Percentiles rank a stretch among this genome's conserved stretches.
Conservation (phyloP, 2,329 filamentous ascomycete genomes). For the Beauveria medogensis region DNA sequence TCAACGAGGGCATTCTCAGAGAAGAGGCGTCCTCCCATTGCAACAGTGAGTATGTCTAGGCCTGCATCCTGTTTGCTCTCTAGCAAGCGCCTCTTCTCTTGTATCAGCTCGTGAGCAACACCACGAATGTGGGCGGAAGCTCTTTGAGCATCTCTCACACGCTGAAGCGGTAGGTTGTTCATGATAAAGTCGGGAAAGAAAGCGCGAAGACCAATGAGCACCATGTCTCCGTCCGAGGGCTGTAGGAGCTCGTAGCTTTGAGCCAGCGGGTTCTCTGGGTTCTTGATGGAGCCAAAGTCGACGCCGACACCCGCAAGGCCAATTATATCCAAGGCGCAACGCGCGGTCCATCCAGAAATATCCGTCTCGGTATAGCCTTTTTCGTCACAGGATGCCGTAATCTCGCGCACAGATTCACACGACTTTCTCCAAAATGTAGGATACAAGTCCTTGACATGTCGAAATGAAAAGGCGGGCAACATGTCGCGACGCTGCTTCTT, state of each 20-base stretch:
- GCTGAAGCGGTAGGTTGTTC: slow-evolving; percentile 10
- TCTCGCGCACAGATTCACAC: slow-evolving; percentile 17
- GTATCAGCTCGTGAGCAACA: slow-evolving; percentile 24
- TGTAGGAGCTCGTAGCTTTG: slow-evolving; percentile 24
- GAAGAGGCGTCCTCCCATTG: slow-evolving; percentile 24
- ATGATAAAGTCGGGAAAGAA: slow-evolving; percentile 13
- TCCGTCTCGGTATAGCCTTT: slow-evolving; percentile 15
- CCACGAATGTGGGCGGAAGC: slow-evolving; percentile 20
- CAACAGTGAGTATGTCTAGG: slow-evolving; percentile 30
- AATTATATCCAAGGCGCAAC: slow-evolving; percentile 28
- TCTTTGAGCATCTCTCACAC: slow-evolving; percentile 18
- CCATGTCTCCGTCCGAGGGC: slow-evolving; percentile 8
- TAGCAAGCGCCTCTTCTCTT: slow-evolving; percentile 20
- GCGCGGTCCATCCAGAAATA: slow-evolving; percentile 16
- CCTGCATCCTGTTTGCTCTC: slow-evolving; percentile 19
- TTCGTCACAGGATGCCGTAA: slow-evolving; percentile 3
- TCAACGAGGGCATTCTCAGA: slow-evolving; percentile 31
- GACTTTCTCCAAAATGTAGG: slow-evolving; percentile 26
- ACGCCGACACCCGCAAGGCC: slow-evolving; percentile 25
- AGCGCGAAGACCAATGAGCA: slow-evolving; percentile 9
- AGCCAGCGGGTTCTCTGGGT: slow-evolving; percentile 26
- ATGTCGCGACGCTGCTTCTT: slow-evolving; percentile 24
- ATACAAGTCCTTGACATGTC: slow-evolving; percentile 25
- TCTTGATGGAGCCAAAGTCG: slow-evolving; percentile 24
- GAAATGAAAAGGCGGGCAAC: slow-evolving; percentile 24